Percentiles rank a stretch among this genome's conserved stretches.
These are phyloP conservation scores for Rosellinia necatrix DNA, from an alignment of 2,329 filamentous ascomycete species.

Conservation along the genomic window DNA sequence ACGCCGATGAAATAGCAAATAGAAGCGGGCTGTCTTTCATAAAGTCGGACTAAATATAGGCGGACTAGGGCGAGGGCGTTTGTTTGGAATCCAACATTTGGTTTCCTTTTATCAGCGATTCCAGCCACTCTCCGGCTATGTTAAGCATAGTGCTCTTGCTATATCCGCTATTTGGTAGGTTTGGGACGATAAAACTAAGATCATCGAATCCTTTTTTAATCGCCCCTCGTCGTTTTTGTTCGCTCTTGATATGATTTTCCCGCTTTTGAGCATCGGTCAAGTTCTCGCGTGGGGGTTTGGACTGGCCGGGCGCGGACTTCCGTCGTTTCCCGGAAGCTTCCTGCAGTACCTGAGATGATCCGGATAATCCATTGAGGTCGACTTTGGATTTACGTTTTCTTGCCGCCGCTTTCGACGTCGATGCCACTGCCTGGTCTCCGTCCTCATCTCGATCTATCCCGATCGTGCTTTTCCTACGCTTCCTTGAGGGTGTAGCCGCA, in stretches of 20 bases:
- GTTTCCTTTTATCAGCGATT: slow-evolving; percentile 73
- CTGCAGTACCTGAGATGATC: slow-evolving; percentile 44
- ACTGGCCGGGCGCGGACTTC: slow-evolving; percentile 56
- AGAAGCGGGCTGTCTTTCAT: background rate
- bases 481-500: slow-evolving; percentile 50
- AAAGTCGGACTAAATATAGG: background rate
- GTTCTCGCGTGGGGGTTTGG: slow-evolving; percentile 67
- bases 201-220: slow-evolving; percentile 84
- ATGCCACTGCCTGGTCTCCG: slow-evolving; percentile 44
- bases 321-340: slow-evolving; percentile 51
- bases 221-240: slow-evolving; percentile 64
- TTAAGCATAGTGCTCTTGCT: slow-evolving; percentile 82
- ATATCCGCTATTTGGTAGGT: slow-evolving; percentile 72
- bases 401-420: slow-evolving; percentile 40
- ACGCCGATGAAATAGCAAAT: slow-evolving; percentile 17
- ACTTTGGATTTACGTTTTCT: slow-evolving; percentile 55
- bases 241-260: slow-evolving; percentile 68
- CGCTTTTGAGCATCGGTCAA: slow-evolving; percentile 87
- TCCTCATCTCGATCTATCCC: slow-evolving; percentile 52
- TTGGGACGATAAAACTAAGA: slow-evolving; percentile 76
- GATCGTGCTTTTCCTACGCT: slow-evolving; percentile 61
- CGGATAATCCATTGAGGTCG: slow-evolving; percentile 41
- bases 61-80: background rate
- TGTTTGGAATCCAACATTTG: slow-evolving; percentile 53
- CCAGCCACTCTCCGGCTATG: slow-evolving; percentile 78